Conservation (phyloP, 1,284 basidiomycete species). For the Melampsora allii-populina region DNA sequence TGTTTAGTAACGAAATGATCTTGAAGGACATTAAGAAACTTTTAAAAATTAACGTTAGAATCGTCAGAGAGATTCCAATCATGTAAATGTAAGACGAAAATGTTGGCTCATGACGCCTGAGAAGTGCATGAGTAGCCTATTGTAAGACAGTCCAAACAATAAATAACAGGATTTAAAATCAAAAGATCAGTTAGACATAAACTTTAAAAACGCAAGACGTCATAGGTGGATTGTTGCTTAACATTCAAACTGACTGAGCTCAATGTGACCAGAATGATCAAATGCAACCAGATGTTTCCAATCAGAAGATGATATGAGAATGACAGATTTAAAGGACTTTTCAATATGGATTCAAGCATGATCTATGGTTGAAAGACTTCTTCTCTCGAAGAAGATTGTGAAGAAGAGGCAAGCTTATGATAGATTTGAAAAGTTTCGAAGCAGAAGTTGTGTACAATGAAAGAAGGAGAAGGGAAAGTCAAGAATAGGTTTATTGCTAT, state of each 20-base stretch:
- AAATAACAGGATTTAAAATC: not conserved
- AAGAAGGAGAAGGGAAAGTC: too few relatives aligned
- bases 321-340: too few relatives aligned
- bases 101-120: conserved; percentile 31
- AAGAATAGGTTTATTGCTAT: too few relatives aligned
- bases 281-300: not conserved
- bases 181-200: not conserved
- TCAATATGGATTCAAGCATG: too few relatives aligned
- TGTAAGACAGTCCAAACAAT: not conserved
- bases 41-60: not conserved
- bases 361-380: too few relatives aligned
- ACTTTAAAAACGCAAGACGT: not conserved
- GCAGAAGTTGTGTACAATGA: too few relatives aligned
- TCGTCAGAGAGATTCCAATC: not conserved
- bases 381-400: too few relatives aligned
- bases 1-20: not conserved
- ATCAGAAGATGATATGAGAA: too few relatives aligned
- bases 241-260: not conserved
- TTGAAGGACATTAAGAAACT: not conserved
- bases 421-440: too few relatives aligned
- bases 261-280: not conserved
- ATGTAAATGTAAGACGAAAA: conserved; percentile 5
- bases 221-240: not conserved
- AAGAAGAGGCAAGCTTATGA: too few relatives aligned
- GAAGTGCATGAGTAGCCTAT: conserved; percentile 17